Evolutionary conservation across 1,284 basidiomycete genomes (phyloP).

Genomic region (Phellinidium pouzarii): DNA sequence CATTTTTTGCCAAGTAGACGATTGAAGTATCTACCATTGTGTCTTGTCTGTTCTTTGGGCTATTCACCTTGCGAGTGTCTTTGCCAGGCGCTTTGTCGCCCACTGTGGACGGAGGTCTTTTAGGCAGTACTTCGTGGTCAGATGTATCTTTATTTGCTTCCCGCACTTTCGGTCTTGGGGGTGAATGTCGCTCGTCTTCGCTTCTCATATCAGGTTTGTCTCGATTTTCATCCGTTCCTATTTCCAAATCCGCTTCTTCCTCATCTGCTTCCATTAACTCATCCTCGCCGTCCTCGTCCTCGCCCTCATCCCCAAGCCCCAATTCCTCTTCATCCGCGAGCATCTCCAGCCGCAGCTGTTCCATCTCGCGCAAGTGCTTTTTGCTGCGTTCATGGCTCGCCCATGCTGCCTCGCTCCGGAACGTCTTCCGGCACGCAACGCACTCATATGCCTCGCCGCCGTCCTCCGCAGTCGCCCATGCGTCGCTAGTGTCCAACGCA

Average conservation of each 20-base stretch:
- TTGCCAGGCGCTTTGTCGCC: too few species aligned
- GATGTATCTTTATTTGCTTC: too few species aligned
- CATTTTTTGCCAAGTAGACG: too few species aligned
- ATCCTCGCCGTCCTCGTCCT: conserved; percentile 11
- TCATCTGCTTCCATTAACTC: conserved; percentile 19
- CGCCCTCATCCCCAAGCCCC: conserved; percentile 29
- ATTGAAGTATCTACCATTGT: too few species aligned
- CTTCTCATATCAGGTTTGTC: conserved; percentile 6
- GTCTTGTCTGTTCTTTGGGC: too few species aligned
- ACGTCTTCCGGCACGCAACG: conserved; percentile 90
- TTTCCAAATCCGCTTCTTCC: conserved; percentile 18
- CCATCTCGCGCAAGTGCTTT: conserved; percentile 89
- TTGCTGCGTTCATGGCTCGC: conserved; percentile 94
- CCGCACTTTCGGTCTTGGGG: too few species aligned
- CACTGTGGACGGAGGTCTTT: too few species aligned
- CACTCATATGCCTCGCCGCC: conserved; percentile 80
- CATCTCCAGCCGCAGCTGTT: conserved; percentile 70
- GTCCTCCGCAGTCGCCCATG: conserved; percentile 66
- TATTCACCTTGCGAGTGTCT: too few species aligned
- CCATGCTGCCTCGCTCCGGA: conserved; percentile 92
- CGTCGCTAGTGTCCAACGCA: conserved; percentile 49
- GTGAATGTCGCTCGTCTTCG: too few species aligned
- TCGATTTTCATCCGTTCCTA: conserved; percentile 17
- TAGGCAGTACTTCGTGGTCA: too few species aligned
- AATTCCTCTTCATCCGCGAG: conserved; percentile 68